phyloP scores from a whole-genome alignment of 805 yeast species.

The Barnettozyma wickerhamii region DNA sequence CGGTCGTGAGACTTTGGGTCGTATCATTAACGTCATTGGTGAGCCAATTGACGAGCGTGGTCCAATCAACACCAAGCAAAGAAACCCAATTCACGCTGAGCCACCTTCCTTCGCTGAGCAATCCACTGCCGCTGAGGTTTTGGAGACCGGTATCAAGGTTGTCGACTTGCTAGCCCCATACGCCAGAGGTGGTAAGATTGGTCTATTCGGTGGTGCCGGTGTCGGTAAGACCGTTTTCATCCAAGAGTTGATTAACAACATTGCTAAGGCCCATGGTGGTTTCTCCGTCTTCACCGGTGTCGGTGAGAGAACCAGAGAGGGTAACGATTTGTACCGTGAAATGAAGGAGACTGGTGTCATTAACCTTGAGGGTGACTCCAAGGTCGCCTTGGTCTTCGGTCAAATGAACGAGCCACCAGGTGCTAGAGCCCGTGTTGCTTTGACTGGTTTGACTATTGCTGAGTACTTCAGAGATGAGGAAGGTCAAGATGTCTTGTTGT shows the following conservation, averaged over 20 bases:
- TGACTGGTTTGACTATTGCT: constrained; percentile 99
- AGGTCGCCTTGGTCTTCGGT: constrained; percentile 99
- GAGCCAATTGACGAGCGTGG: constrained; percentile 99
- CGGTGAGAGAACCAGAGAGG: constrained; percentile 99
- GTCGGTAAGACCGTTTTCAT: constrained; percentile 99
- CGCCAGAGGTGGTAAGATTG: constrained; percentile 99
- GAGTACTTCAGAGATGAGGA: constrained; percentile 99
- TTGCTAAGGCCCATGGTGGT: constrained; percentile 99
- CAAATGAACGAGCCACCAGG: constrained; percentile 99
- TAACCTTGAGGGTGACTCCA: constrained; percentile 98
- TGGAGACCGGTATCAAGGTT: constrained; percentile 99
- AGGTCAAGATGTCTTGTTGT: constrained; percentile 99
- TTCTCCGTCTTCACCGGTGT: constrained; percentile 99
- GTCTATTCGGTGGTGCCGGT: constrained; percentile 99
- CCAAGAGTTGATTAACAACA: constrained; percentile 99
- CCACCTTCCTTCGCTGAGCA: constrained; percentile 96
- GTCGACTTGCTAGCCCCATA: constrained; percentile 98
- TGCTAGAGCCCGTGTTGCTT: constrained; percentile 99
- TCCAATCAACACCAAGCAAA: constrained; percentile 87
- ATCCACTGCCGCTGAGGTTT: constrained; percentile 95
- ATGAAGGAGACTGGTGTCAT: constrained; percentile 99
- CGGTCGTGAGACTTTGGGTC: constrained; percentile 98
- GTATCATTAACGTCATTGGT: constrained; percentile 97
- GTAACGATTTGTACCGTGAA: constrained; percentile 99
- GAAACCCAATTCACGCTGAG: constrained; percentile 98